Percentiles rank a stretch among this genome's conserved stretches.
Conservation (phyloP, 2,329 filamentous ascomycete species). For the Ophiocordyceps camponoti-floridani region DNA sequence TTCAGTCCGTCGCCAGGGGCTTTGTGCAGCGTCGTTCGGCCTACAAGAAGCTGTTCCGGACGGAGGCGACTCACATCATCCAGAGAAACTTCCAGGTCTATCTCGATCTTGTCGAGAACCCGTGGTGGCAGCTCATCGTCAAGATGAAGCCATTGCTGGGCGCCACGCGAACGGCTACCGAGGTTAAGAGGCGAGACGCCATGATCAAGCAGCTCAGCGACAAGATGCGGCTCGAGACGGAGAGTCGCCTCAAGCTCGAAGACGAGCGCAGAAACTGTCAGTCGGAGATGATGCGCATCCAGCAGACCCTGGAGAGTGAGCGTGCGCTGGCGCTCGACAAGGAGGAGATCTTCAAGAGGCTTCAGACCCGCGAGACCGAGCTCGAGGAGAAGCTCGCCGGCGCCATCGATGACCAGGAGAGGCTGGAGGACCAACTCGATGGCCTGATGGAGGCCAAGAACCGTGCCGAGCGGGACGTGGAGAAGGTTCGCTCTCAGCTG, state of each 20-base stretch:
- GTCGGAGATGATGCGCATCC: constrained; percentile 71
- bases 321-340: constrained; percentile 91
- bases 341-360: constrained; percentile 95
- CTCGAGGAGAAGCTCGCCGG: constrained; percentile 84
- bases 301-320: constrained; percentile 90
- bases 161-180: constrained; percentile 74
- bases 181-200: constrained; percentile 89
- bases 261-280: constrained; percentile 82
- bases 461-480: constrained; percentile 68
- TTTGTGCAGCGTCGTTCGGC: constrained; percentile 77
- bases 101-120: constrained; percentile 72
- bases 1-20: constrained; percentile 82
- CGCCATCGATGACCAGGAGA: constrained; percentile 85
- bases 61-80: constrained; percentile 87
- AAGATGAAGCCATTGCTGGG: constrained; percentile 92
- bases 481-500: constrained; percentile 61
- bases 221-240: constrained; percentile 61
- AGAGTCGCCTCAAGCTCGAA: constrained; percentile 63
- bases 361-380: constrained; percentile 81
- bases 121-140: constrained; percentile 93
- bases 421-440: constrained; percentile 84
- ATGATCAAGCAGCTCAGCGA: constrained; percentile 77
- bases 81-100: constrained; percentile 91
- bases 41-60: constrained; percentile 84
- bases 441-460: constrained; percentile 78